Base-by-base conservation (phyloP, 2,329 filamentous ascomycete genomes). In the Hypoxylon sp. region DNA sequence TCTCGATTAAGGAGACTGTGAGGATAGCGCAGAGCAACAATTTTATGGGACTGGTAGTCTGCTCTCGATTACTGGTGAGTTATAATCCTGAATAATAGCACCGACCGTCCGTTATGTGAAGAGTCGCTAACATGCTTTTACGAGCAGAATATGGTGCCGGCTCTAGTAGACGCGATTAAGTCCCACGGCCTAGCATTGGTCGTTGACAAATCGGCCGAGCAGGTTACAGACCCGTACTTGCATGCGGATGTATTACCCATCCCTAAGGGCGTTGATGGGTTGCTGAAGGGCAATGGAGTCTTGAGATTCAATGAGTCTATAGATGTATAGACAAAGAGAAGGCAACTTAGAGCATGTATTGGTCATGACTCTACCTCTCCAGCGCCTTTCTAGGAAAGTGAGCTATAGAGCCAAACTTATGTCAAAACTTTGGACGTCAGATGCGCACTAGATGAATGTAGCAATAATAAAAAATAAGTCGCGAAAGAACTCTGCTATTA, bases 31-130 rank as follows among this genome's bases (percentile, higher is more conserved):
- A 97, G 80, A 93, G 91, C 77, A 99, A 99, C 79, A 99, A 99
- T 78, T 93, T 99, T 72, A 99, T 99, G 96, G 96, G 96, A 2
- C 79, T 99, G 75, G 93, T 98, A 66, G 98, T 94, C 81, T 94
- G 91, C 73, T 95, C 93, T 32, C 88, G 91, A 72, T 84, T 99
- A 70, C 80, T 99, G 83, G 93, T 97, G 85, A 76, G 91, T 86
- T 53, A 23, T 53, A 45, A 19, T 59, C 58, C 25, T 30, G 1
- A 52, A 32, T 17, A 13, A 5, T 7, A 11, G 21, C 19, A 23
- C 3, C 17, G 6, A 25, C n/a, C 2, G 21, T 32, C 17, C n/a
- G 41, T 17, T n/a, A 30, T 36, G 52, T 70, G 23, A 19, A 13
- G 21, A 6, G 25, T 36, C 17, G 25, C 66, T 79, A 70, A 79